These are phyloP conservation scores for Neofusicoccum ribis DNA, from an alignment of 2,329 filamentous ascomycete species.

Conservation along the genomic window DNA sequence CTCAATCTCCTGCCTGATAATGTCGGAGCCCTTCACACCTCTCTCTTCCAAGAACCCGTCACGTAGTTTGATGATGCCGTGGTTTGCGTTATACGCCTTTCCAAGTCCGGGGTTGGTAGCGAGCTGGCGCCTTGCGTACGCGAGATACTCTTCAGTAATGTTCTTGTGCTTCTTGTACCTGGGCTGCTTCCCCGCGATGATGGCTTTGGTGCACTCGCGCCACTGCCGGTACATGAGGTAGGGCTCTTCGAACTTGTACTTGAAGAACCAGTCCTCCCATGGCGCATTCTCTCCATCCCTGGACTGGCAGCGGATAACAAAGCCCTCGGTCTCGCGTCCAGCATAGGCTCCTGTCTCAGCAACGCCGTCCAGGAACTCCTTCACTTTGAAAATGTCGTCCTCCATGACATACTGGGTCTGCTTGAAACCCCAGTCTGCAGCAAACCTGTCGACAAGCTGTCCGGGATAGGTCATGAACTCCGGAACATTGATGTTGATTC, in stretches of 20 bases:
- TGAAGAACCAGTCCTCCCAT: conserved; percentile 98
- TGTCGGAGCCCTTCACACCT: conserved; percentile 84
- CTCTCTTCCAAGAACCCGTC: conserved; percentile 83
- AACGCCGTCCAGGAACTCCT: conserved; percentile 76
- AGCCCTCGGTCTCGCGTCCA: conserved; percentile 92
- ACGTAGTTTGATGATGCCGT: conserved; percentile 89
- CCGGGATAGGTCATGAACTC: conserved; percentile 86
- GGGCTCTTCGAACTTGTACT: conserved; percentile 99
- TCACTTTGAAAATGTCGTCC: conserved; percentile 72
- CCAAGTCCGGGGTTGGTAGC: conserved; percentile 66
- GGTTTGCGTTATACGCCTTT: conserved; percentile 77
- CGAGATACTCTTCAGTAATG: conserved; percentile 88
- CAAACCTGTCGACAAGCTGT: conserved; percentile 81
- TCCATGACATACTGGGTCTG: conserved; percentile 80
- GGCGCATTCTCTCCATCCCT: conserved; percentile 53
- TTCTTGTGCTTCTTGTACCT: conserved; percentile 81
- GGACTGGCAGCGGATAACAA: conserved; percentile 87
- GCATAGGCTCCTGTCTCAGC: conserved; percentile 88
- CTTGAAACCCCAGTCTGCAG: conserved; percentile 88
- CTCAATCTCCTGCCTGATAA: conserved; percentile 72
- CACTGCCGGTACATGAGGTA: conserved; percentile 99
- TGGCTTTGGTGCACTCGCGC: conserved; percentile 91
- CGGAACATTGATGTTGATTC: conserved; percentile 93
- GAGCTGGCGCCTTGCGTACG: conserved; percentile 75
- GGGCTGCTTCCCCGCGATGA: conserved; percentile 74